phyloP scores from a whole-genome alignment of 768 basidiomycete species.

The Termitomyces sp. region DNA sequence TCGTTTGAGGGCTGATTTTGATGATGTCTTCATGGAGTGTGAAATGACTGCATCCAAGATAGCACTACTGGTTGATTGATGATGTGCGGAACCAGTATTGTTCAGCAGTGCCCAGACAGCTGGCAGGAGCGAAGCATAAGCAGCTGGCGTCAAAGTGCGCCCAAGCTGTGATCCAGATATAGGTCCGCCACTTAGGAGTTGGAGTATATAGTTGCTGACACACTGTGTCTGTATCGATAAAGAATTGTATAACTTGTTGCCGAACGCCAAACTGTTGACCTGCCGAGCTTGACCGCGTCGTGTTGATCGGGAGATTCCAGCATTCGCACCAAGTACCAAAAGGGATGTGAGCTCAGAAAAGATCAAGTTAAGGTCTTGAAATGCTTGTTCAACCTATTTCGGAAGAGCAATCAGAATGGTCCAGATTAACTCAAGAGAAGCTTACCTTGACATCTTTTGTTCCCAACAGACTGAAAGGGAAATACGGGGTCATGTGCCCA shows the following conservation, averaged over 20 bases:
- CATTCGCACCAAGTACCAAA: conserved; percentile 36
- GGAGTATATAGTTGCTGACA: conserved; percentile 56
- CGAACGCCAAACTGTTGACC: background rate
- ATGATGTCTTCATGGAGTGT: conserved; percentile 55
- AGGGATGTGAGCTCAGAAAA: conserved; percentile 76
- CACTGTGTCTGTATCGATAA: conserved; percentile 36
- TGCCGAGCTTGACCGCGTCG: conserved; percentile 18
- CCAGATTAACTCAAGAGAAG: background rate
- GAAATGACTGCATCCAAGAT: conserved; percentile 55
- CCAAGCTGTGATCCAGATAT: conserved; percentile 36
- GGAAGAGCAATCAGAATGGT: conserved; percentile 4
- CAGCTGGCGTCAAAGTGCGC: conserved; percentile 43
- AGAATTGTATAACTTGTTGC: conserved; percentile 10
- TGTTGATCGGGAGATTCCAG: conserved; percentile 12
- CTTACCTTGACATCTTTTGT: conserved; percentile 55
- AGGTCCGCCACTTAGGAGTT: conserved; percentile 49
- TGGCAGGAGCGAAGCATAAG: conserved; percentile 67
- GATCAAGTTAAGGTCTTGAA: conserved; percentile 67
- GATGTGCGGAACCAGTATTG: conserved; percentile 20
- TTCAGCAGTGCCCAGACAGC: conserved; percentile 74
- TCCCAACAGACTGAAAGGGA: conserved; percentile 60
- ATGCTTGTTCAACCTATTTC: conserved; percentile 53
- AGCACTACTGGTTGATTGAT: conserved; percentile 18
- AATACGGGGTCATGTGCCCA: conserved; percentile 74
- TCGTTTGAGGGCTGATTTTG: conserved; percentile 59